Percentiles rank a stretch among this genome's conserved stretches.
Evolutionary conservation across 768 basidiomycete genomes (phyloP).

Genomic region (Boletales sp.): DNA sequence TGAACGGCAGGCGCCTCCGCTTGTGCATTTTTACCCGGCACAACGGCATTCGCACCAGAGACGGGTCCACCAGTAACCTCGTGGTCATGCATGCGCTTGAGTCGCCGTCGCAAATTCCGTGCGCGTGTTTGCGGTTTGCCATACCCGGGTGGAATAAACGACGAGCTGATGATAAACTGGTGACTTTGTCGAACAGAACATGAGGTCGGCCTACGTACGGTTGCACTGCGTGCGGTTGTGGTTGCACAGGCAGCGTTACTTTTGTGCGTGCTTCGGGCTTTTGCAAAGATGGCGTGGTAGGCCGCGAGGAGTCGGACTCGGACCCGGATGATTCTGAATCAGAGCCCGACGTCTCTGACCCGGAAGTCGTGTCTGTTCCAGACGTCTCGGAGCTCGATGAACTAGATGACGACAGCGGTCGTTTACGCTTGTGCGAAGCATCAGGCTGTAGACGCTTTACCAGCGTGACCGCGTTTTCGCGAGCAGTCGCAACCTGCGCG

Average conservation of each 20-base stretch:
- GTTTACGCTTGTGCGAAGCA: conserved; percentile 25
- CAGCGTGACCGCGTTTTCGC: not conserved
- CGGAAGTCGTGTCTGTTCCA: conserved; percentile 15
- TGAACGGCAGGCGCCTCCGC: not conserved
- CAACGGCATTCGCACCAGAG: conserved; percentile 42
- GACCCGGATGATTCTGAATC: conserved; percentile 10
- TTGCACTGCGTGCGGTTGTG: not conserved
- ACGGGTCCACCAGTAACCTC: conserved; percentile 15
- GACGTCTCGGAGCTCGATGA: conserved; percentile 20
- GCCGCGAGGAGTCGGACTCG: conserved; percentile 8
- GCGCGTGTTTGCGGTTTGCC: conserved; percentile 56
- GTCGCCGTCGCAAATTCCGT: conserved; percentile 55
- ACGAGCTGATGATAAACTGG: conserved; percentile 4
- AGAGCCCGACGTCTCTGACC: conserved; percentile 19
- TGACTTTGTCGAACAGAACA: not conserved
- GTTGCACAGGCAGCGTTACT: conserved; percentile 7
- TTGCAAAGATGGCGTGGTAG: not conserved
- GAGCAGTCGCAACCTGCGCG: not conserved
- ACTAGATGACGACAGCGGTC: conserved; percentile 9
- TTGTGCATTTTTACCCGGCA: not conserved
- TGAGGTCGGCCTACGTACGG: conserved; percentile 3
- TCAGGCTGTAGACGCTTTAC: not conserved
- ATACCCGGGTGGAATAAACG: conserved; percentile 50
- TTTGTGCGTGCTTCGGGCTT: conserved; percentile 10
- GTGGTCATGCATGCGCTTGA: conserved; percentile 38